Base-by-base conservation (phyloP, 192 early-diverging fungal species). In the Coemansia sp. region DNA sequence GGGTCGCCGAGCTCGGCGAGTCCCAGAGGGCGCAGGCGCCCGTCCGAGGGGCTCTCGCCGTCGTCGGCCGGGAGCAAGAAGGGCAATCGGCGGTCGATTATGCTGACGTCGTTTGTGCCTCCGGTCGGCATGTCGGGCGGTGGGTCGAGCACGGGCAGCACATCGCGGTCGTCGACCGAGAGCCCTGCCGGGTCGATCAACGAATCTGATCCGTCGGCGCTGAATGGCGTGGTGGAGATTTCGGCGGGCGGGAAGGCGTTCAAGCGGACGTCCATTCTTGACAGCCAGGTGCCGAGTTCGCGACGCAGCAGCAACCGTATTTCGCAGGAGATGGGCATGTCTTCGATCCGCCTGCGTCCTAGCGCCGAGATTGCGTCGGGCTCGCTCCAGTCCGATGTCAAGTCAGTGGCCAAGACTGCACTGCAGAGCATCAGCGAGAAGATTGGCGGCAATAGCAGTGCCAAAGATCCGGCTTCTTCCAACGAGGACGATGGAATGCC, bases 21-120 rank as follows among this genome's bases (percentile, higher is more conserved):
- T 29, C 27, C 40, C 31, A 43, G 45, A 10, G 60, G 51, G 34
- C 68, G 68, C 52, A 27, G 67, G 51, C 67, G 67, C 7, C 56
- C 56, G 38, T 56, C 68, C 5, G 56, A 49, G 20, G 32, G 25
- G 5, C 25, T 58, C 0, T 58, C 67, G 0, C 26, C 61, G n/a
- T 44, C 35, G 1, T 34, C 54, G 7, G 47, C 18, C 4, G 40
- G 35, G 5, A 35, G 25, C 21, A 67, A 59, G 26, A 50, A 48
- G 49, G 26, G 31, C 2, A 72, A 72, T 44, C 46, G 68, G 4
- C 56, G 68, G 19, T 72, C 68, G 1, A 72, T 72, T 5, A 56
- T 72, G 61, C 57, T 72, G 17, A 72, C 68, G 8, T 72, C 68
- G 11, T 72, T 72, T 48, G 60, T 64, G 7, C 68, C 68, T 14